Base-by-base conservation (phyloP, 768 basidiomycete species). In the Rhizopogon vesiculosus region DNA sequence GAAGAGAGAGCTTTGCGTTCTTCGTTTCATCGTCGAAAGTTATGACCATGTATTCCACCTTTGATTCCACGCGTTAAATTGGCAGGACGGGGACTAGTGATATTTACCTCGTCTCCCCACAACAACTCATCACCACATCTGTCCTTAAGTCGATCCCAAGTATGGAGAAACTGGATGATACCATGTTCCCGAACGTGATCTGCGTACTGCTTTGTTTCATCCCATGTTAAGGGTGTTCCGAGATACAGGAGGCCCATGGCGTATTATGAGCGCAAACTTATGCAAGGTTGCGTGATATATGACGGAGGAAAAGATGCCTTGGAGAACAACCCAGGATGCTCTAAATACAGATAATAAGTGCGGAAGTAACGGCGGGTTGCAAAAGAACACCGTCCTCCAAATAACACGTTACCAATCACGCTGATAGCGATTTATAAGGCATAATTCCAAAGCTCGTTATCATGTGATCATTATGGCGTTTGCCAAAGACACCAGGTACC, bases 21-120 rank as follows among this genome's bases (percentile, higher is more conserved):
- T 87, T 91, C 44, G 79, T 65, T 53, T 82, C 76, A 60, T 91
- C 76, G 71, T 97, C 88, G 69, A 96, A 88, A 9, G 85, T 78
- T 55, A 98, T 77, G 59, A 98, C 89, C 87, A 98, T 91, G 69
- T 98, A 98, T 69, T 99, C 97, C 61, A 99, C 79, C 95, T 97
- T 66, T 45, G 3, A 15, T 48, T 8, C 33, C 9, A 49, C 9
- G 29, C 18, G 33, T 35, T n/a, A 38, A 49, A 7, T 19, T 33
- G 15, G 25, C 25, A 22, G 5, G n/a, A 57, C 16, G 39, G 43
- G 42, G 45, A 22, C 19, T 49, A 19, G 3, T 0, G 8, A 9
- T 19, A 62, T 72, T 54, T 70, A 96, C 96, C 88, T 99, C 97
- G 66, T 99, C 97, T 16, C 97, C 97, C 97, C 97, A 99, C 10